Conservation (phyloP, 768 basidiomycete genomes). For the Hortiboletus flavorubellus region DNA sequence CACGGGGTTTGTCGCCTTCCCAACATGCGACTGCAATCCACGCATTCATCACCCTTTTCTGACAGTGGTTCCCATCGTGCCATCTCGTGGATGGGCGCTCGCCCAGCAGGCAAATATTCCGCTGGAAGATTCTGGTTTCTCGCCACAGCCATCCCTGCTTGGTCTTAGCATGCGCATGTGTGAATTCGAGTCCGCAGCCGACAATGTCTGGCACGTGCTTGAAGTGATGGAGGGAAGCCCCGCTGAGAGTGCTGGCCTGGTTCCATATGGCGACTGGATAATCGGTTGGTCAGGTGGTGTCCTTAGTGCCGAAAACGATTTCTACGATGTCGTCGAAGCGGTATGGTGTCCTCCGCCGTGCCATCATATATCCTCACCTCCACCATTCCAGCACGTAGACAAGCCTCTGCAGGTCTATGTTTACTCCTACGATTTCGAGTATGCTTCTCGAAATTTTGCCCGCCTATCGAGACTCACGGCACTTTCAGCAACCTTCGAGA, state of each 20-base stretch:
- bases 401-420: constrained; percentile 93
- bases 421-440: constrained; percentile 97
- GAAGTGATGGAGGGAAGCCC: constrained; percentile 96
- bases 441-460: constrained; percentile 30
- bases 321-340: constrained; percentile 93
- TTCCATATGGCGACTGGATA: constrained; percentile 80
- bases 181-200: constrained; percentile 80
- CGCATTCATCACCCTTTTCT: not conserved
- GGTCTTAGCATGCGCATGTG: constrained; percentile 94
- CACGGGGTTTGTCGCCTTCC: constrained; percentile 50
- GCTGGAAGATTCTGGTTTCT: constrained; percentile 39
- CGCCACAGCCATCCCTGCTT: constrained; percentile 79
- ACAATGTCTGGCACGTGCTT: constrained; percentile 97
- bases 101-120: constrained; percentile 36
- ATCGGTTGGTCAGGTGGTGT: constrained; percentile 95
- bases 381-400: constrained; percentile 73
- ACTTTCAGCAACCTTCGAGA: constrained; percentile 76
- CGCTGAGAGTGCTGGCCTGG: constrained; percentile 93
- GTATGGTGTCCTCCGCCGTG: constrained; percentile 41
- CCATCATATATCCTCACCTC: not conserved
- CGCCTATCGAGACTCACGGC: constrained; percentile 6
- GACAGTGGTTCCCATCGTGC: constrained; percentile 77
- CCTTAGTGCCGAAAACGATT: constrained; percentile 87
- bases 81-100: constrained; percentile 82
- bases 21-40: not conserved